These are phyloP conservation scores for Sambucus nigra DNA, from an alignment of 129 eudicot species.

Conservation along the genomic window DNA sequence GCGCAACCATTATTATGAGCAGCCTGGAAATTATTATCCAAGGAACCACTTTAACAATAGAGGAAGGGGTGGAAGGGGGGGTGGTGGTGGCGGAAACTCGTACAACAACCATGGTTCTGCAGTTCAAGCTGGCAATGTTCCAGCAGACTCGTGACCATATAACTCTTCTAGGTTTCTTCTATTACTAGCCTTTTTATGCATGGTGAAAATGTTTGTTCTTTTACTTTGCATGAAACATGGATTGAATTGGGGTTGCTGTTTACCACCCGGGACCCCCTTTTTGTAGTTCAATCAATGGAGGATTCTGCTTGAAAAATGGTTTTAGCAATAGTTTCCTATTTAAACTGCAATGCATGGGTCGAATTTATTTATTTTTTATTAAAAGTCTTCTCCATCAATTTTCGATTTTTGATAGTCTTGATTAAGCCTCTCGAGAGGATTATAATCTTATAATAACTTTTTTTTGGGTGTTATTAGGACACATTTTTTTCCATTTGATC, in stretches of 20 bases:
- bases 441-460: no score
- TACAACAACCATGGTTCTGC: slow-evolving; percentile 33
- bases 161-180: slow-evolving; percentile 11
- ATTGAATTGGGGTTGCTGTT: slow-evolving; percentile 13
- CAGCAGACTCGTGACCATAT: slow-evolving; percentile 24
- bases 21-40: slow-evolving; percentile 44
- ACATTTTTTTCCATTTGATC: no score
- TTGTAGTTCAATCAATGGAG: slow-evolving; percentile 11
- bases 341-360: not conserved
- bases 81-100: slow-evolving; percentile 38
- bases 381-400: no score
- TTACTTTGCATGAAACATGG: slow-evolving; percentile 22
- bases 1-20: slow-evolving; percentile 58
- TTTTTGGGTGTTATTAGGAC: no score
- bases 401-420: no score
- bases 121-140: slow-evolving; percentile 20
- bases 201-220: slow-evolving; percentile 9
- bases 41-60: slow-evolving; percentile 48
- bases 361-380: no score
- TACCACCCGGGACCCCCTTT: slow-evolving; percentile 11
- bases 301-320: not conserved
- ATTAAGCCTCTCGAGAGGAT: no score
- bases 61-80: slow-evolving; percentile 54
- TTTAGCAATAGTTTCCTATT: not conserved
- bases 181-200: not conserved